These are phyloP conservation scores for Trichoderma asperelloides DNA, from an alignment of 495 filamentous ascomycete genomes.

Conservation along the genomic window DNA sequence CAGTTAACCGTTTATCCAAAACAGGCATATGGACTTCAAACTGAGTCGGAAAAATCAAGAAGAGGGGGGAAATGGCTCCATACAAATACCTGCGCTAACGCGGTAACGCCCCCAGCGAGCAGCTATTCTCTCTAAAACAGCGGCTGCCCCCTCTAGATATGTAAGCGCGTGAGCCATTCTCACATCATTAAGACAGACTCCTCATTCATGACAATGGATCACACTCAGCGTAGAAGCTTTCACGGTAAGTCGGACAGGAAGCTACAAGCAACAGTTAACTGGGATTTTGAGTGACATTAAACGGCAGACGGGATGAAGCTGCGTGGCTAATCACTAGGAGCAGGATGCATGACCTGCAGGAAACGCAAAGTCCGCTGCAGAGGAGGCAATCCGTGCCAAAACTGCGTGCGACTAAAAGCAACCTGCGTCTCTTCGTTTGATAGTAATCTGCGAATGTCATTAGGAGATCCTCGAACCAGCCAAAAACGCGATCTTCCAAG, in stretches of 20 bases:
- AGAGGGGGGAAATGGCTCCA: not conserved
- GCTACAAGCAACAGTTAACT: not conserved
- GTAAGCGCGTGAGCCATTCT: not conserved
- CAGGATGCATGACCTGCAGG: constrained; percentile 30
- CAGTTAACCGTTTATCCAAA: too few species aligned
- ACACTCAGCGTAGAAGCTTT: constrained; percentile 17
- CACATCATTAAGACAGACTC: not conserved
- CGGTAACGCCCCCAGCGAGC: not conserved
- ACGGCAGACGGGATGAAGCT: not conserved
- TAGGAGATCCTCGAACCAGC: not conserved
- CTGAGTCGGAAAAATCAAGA: too few species aligned
- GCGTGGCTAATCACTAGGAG: not conserved
- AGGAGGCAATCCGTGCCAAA: constrained; percentile 25
- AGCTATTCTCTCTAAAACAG: not conserved
- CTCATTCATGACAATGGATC: not conserved
- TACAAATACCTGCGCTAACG: not conserved
- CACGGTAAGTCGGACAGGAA: constrained; percentile 17
- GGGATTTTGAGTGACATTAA: not conserved
- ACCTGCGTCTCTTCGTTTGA: constrained; percentile 29
- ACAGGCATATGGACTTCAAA: too few species aligned
- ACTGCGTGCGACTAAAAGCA: constrained; percentile 27
- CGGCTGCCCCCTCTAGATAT: not conserved
- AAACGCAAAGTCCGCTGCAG: constrained; percentile 29
- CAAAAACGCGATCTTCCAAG: not conserved
- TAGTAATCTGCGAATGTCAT: constrained; percentile 23